A percentile compares a stretch with the other conserved stretches of the same genome.
Conservation (phyloP, 805 yeast genomes). For the Lipomyces lipofer region DNA sequence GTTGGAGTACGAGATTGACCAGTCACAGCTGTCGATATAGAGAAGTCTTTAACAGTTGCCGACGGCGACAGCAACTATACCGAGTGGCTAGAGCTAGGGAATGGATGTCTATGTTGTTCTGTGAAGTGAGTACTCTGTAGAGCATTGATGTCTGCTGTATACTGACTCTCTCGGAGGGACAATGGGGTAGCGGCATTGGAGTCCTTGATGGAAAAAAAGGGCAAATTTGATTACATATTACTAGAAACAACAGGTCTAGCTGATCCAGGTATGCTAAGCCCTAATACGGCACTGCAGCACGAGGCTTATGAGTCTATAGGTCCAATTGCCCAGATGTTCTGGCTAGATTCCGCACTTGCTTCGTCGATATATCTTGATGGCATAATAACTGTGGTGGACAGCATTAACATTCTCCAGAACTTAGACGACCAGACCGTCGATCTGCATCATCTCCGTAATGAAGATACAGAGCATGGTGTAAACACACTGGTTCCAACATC, state of each 20-base stretch:
- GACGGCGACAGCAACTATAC: slow-evolving; percentile 60
- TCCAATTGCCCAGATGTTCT: slow-evolving; percentile 94
- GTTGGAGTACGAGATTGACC: too few species aligned
- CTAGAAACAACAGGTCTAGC: slow-evolving; percentile 96
- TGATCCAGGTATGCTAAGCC: slow-evolving; percentile 65
- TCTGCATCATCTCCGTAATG: slow-evolving; percentile 37
- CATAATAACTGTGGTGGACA: slow-evolving; percentile 82
- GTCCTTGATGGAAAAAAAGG: slow-evolving; percentile 69
- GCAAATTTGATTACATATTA: slow-evolving; percentile 82
- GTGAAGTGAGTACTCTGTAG: slow-evolving; percentile 50
- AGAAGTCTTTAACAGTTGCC: slow-evolving; percentile 74
- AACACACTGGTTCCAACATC: slow-evolving; percentile 48
- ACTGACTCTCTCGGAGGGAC: slow-evolving; percentile 50
- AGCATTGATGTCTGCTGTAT: background rate
- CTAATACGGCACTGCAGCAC: too few species aligned
- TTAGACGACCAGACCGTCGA: slow-evolving; percentile 58
- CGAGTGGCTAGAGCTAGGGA: slow-evolving; percentile 95
- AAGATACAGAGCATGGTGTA: slow-evolving; percentile 43
- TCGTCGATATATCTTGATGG: slow-evolving; percentile 89
- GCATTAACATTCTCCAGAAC: slow-evolving; percentile 57
- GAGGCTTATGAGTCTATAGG: slow-evolving; percentile 13
- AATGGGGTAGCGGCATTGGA: slow-evolving; percentile 95
- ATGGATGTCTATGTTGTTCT: slow-evolving; percentile 95
- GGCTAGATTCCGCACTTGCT: slow-evolving; percentile 89
- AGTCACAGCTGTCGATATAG: slow-evolving; percentile 80